These are phyloP conservation scores for Teratosphaeria destructans DNA, from an alignment of 2,329 filamentous ascomycete genomes.

Conservation along the genomic window DNA sequence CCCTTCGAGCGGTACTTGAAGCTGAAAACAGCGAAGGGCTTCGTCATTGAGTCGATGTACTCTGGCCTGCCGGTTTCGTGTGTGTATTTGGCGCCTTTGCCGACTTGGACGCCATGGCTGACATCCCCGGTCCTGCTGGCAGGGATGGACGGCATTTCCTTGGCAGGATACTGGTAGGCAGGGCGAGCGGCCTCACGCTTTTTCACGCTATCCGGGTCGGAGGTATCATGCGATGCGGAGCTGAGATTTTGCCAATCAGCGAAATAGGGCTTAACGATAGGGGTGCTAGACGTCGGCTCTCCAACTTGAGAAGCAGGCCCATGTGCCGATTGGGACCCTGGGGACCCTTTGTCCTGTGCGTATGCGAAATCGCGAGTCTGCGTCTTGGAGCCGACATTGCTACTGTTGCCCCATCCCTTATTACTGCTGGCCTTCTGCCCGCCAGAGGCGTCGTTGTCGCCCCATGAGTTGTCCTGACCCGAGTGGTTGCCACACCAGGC, in stretches of 20 bases:
- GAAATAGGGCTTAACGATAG: constrained; percentile 24
- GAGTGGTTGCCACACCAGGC: background rate
- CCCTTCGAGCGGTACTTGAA: constrained; percentile 35
- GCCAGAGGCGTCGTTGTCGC: background rate
- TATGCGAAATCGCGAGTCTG: background rate
- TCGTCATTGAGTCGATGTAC: constrained; percentile 31
- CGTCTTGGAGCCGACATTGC: background rate
- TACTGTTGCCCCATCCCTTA: background rate
- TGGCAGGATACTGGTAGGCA: constrained; percentile 22
- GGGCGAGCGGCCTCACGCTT: constrained; percentile 10
- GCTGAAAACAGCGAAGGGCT: constrained; percentile 38
- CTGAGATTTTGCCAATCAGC: constrained; percentile 13
- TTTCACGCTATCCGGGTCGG: constrained; percentile 4
- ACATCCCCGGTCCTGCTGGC: constrained; percentile 9
- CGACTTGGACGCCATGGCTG: constrained; percentile 19
- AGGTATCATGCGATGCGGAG: background rate
- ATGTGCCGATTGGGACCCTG: background rate
- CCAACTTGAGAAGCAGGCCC: background rate
- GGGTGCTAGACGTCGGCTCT: background rate
- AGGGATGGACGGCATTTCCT: constrained; percentile 18
- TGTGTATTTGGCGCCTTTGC: constrained; percentile 28
- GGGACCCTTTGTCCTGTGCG: background rate
- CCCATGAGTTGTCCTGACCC: background rate
- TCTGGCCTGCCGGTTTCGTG: constrained; percentile 28
- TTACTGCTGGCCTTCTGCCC: background rate